These are phyloP conservation scores for Podaxis mareebaensis DNA, from an alignment of 768 basidiomycete genomes.

Conservation along the genomic window DNA sequence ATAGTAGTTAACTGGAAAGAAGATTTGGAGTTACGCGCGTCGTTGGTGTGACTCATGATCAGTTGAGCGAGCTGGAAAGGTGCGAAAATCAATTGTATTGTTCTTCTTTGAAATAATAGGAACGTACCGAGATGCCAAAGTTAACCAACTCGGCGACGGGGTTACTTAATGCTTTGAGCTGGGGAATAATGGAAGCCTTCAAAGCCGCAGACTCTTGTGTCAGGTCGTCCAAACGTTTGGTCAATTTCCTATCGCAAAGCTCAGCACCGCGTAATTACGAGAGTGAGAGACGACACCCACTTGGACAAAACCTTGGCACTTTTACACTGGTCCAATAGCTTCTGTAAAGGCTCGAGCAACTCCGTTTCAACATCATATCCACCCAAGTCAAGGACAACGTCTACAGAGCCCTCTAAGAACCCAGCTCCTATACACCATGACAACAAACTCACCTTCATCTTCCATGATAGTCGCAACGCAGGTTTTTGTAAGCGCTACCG, in stretches of 20 bases:
- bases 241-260: slow-evolving; percentile 68
- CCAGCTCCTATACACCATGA: not conserved
- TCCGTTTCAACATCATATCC: slow-evolving; percentile 74
- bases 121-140: slow-evolving; percentile 82
- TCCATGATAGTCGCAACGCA: slow-evolving; percentile 69
- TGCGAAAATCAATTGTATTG: slow-evolving; percentile 2
- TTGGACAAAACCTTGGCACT: slow-evolving; percentile 78
- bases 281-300: slow-evolving; percentile 38
- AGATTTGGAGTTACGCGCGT: slow-evolving; percentile 75
- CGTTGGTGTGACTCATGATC: slow-evolving; percentile 82
- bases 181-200: slow-evolving; percentile 66
- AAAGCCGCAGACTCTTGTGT: slow-evolving; percentile 71
- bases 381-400: slow-evolving; percentile 71
- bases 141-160: slow-evolving; percentile 81
- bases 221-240: slow-evolving; percentile 82
- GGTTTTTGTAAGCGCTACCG: slow-evolving; percentile 88
- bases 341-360: slow-evolving; percentile 81
- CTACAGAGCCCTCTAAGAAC: slow-evolving; percentile 36
- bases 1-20: slow-evolving; percentile 76
- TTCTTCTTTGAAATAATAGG: not conserved
- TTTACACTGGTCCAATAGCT: slow-evolving; percentile 79
- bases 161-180: slow-evolving; percentile 72
- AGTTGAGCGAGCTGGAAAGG: slow-evolving; percentile 79
- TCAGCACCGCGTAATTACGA: slow-evolving; percentile 3
- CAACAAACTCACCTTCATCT: slow-evolving; percentile 64